A percentile compares a stretch with the other conserved stretches of the same genome.
Evolutionary conservation across 306 rosid species (phyloP).

Genomic region (Pachyrhizus erosus): DNA sequence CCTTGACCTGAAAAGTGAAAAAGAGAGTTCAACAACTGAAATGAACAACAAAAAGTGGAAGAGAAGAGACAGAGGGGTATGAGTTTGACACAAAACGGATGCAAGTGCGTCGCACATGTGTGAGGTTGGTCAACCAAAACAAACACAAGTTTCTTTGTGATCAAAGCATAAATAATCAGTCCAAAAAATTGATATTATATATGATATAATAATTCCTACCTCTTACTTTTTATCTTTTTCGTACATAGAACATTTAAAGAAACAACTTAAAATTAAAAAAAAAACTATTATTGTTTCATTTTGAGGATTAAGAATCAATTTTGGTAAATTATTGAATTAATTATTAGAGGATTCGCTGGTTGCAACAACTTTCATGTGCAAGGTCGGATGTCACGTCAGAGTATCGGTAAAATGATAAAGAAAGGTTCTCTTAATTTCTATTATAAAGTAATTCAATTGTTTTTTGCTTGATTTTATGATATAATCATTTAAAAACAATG

Average conservation of each 20-base stretch:
- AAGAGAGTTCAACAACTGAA: not conserved
- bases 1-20: not conserved
- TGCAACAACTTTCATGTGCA: slow-evolving; percentile 19
- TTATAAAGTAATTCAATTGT: not conserved
- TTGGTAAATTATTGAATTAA: slow-evolving; percentile 1
- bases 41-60: not conserved
- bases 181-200: not conserved
- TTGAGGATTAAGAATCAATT: not conserved
- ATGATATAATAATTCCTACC: not conserved
- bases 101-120: slow-evolving; percentile 25
- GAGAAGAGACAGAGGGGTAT: not conserved
- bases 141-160: not conserved
- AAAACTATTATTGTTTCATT: not conserved
- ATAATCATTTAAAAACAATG: not conserved
- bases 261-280: not conserved
- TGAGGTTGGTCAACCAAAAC: slow-evolving; percentile 42
- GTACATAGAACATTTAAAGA: not conserved
- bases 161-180: not conserved
- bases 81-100: not conserved
- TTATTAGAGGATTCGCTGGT: not conserved
- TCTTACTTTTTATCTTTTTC: not conserved
- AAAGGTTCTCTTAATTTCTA: not conserved
- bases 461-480: not conserved
- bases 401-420: not conserved
- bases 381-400: slow-evolving; percentile 4